phyloP scores from a whole-genome alignment of 2,329 filamentous ascomycete species.

The Phoma herbarum region DNA sequence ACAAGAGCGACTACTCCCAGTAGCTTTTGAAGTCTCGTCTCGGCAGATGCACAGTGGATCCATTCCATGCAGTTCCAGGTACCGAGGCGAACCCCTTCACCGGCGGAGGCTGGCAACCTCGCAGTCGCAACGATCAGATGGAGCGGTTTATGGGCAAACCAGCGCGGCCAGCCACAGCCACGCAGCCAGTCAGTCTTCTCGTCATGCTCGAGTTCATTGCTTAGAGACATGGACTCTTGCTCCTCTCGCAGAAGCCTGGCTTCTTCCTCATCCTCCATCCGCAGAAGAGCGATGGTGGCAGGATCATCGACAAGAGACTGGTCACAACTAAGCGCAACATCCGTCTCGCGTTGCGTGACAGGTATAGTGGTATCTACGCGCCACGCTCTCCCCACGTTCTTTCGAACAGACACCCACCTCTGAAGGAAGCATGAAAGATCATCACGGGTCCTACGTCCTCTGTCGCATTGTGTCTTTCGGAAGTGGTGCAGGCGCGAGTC shows the following conservation, averaged over 20 bases:
- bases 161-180: neutral
- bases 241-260: neutral
- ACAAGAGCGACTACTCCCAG: neutral
- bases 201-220: conserved; percentile 3
- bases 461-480: neutral
- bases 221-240: neutral
- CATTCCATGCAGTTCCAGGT: neutral
- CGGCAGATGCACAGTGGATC: neutral
- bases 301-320: neutral
- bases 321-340: neutral
- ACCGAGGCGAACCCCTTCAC: neutral
- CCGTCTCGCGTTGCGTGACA: too few relatives aligned
- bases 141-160: conserved; percentile 5
- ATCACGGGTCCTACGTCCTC: neutral
- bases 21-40: neutral
- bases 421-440: neutral
- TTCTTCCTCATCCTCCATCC: conserved; percentile 8
- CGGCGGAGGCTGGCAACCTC: neutral
- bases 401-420: too few relatives aligned
- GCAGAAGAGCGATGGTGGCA: neutral
- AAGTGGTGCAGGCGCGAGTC: conserved; percentile 1
- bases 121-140: conserved; percentile 3
- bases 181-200: too few relatives aligned
- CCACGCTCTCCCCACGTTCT: too few relatives aligned
- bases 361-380: too few relatives aligned